Percentiles rank a stretch among this genome's conserved stretches.
Evolutionary conservation across 805 yeast genomes (phyloP).

Genomic region (Vanderwaltozyma verrucispora): DNA sequence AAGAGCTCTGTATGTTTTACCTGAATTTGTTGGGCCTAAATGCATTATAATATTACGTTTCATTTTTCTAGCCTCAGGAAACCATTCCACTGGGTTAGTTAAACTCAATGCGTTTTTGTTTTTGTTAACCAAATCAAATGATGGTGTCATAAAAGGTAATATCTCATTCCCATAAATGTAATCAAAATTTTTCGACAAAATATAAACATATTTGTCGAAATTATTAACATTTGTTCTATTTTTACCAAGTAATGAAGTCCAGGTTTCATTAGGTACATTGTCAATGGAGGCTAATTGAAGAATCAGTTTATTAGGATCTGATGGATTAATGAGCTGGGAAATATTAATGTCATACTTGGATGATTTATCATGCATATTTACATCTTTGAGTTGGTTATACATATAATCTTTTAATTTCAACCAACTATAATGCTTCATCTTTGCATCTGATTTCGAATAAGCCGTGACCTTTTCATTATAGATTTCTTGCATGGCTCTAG

Average conservation of each 20-base stretch:
- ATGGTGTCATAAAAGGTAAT: conserved; percentile 12
- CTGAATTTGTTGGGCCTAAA: conserved; percentile 96
- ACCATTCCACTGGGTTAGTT: conserved; percentile 65
- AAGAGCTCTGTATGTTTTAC: conserved; percentile 82
- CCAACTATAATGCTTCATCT: conserved; percentile 7
- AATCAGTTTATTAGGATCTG: not conserved
- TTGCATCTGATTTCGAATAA: conserved; percentile 2
- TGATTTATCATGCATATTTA: not conserved
- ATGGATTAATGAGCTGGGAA: not conserved
- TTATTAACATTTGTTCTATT: not conserved
- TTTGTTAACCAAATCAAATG: conserved; percentile 3
- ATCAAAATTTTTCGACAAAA: conserved; percentile 12
- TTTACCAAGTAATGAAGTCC: conserved; percentile 7
- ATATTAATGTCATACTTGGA: not conserved
- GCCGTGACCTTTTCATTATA: conserved; percentile 12
- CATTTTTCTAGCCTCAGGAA: conserved; percentile 72
- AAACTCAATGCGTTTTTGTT: conserved; percentile 30
- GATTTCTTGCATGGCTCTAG: conserved; percentile 8
- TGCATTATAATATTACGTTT: conserved; percentile 80
- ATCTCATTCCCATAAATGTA: conserved; percentile 18
- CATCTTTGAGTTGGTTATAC: conserved; percentile 6
- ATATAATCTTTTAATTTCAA: conserved; percentile 10
- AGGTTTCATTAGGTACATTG: conserved; percentile 4
- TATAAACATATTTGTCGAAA: conserved; percentile 8
- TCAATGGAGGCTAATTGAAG: conserved; percentile 2